Conservation (phyloP, 805 yeast species). For the Hanseniaspora meyeri region DNA sequence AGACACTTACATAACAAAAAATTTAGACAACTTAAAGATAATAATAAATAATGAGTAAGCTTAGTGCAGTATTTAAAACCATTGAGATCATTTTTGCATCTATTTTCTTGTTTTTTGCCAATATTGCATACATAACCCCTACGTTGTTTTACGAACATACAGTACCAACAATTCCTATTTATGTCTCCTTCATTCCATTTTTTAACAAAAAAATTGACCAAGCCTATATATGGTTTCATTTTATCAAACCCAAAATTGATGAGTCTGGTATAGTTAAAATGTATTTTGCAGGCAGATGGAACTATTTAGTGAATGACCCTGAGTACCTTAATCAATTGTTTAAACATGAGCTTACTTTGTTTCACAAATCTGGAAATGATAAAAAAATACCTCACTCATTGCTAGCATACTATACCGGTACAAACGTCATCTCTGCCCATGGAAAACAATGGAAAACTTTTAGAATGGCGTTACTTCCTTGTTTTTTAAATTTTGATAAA, state of each 20-base stretch:
- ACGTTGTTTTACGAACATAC: constrained; percentile 14
- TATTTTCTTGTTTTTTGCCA: neutral
- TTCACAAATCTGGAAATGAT: constrained; percentile 50
- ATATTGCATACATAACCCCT: neutral
- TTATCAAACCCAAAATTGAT: constrained; percentile 35
- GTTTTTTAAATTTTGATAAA: constrained; percentile 39
- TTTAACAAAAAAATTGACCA: constrained; percentile 31
- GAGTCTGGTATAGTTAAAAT: constrained; percentile 47
- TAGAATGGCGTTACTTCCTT: constrained; percentile 34
- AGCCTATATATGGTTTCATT: constrained; percentile 33
- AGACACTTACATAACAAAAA: neutral
- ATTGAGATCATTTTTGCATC: neutral
- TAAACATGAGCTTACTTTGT: constrained; percentile 35
- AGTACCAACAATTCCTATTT: constrained; percentile 54
- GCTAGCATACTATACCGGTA: constrained; percentile 45
- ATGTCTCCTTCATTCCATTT: constrained; percentile 38
- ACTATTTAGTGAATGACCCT: constrained; percentile 41
- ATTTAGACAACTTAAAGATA: neutral
- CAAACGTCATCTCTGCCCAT: constrained; percentile 48
- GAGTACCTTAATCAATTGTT: constrained; percentile 35
- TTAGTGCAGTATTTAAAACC: neutral
- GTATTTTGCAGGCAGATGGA: constrained; percentile 52
- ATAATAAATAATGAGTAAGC: neutral
- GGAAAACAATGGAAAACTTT: constrained; percentile 41
- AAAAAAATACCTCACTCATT: constrained; percentile 46